phyloP scores from a whole-genome alignment of 108 stramenopile genomes.

The Pseudonitzschia pungens region DNA sequence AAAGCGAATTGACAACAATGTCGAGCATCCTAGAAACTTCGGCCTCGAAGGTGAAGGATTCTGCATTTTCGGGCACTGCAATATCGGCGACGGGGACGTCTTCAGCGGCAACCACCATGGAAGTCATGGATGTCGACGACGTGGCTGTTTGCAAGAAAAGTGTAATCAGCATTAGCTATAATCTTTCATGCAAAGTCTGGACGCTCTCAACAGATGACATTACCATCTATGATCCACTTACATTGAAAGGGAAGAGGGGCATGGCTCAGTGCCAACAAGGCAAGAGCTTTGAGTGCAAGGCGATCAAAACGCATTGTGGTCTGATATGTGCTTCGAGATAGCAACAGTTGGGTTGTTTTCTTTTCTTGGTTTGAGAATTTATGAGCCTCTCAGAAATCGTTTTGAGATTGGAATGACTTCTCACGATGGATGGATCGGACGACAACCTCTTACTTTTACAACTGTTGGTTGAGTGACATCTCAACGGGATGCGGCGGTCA shows the following conservation, averaged over 20 bases:
- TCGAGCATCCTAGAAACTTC: conserved; percentile 98
- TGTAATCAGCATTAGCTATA: neutral
- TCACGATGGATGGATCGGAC: too few species aligned
- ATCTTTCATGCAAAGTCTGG: neutral
- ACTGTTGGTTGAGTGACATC: too few species aligned
- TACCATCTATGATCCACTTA: conserved; percentile 4
- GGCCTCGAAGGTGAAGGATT: conserved; percentile 91
- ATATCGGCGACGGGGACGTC: conserved; percentile 11
- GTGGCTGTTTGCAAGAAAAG: neutral
- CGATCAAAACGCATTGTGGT: conserved; percentile 32
- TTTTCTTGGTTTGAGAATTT: neutral
- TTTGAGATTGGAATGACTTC: too few species aligned
- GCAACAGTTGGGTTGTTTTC: neutral
- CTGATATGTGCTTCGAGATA: conserved; percentile 1
- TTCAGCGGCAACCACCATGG: conserved; percentile 25
- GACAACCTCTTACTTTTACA: too few species aligned
- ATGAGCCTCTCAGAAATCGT: too few species aligned
- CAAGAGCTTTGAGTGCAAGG: conserved; percentile 34
- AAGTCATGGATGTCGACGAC: conserved; percentile 9
- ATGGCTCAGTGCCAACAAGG: conserved; percentile 35
- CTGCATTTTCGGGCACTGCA: conserved; percentile 43
- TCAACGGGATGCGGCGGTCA: too few species aligned
- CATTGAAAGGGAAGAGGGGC: conserved; percentile 29
- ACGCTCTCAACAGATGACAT: neutral
- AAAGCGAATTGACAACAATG: conserved; percentile 99